Evolutionary conservation across 2,329 filamentous ascomycete species (phyloP), one percentile per base, ranked within the genome.

Genomic region (Aspergillus ochraceus): DNA sequence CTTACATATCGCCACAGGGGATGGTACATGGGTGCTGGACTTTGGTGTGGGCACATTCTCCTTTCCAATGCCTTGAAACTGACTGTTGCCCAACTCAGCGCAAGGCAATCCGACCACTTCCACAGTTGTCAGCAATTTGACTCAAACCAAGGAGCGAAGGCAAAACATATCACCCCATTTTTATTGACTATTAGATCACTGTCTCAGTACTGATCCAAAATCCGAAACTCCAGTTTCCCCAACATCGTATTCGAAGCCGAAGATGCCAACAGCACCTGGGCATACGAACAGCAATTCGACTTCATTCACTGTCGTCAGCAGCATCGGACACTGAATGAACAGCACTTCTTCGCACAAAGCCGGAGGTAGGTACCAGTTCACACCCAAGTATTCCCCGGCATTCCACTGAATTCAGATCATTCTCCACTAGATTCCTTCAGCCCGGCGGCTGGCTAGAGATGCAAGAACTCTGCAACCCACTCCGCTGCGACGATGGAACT

Each of bases 281-380:
- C 36, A 32, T 55, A 55, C 42, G 20, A 24, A 10, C 22, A 26
- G 4, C 53, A 26, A 22, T 55, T 55, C 12, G 53, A 55, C 53
- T 47, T 55, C 24, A 55, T 55, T n/a, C 53, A 55, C 53, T 55
- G 53, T 26, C 53, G 53, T 30, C 53, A 55, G 24, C 53, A 55
- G 11, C 53, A 55, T 17, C 53, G 53, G 8, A 22, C 39, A 39
- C 42, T 55, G 2, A 26, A 55, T 17, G 53, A 55, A 26, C 53
- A 30, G 22, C 9, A 12, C 14, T 19, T 55, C 10, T 55, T 55
- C 17, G 39, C 36, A 12, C 53, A 55, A 17, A 32, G 20, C 17
- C 22, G 19, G 22, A 47, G 3, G 42, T 47, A 49, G 1, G 50
- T 42, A 17, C 8, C 4, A 36, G 8, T 29, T n/a, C 14, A 10